Evolutionary conservation across 352 stramenopile genomes (phyloP).

Genomic region (Plasmopara muralis): DNA sequence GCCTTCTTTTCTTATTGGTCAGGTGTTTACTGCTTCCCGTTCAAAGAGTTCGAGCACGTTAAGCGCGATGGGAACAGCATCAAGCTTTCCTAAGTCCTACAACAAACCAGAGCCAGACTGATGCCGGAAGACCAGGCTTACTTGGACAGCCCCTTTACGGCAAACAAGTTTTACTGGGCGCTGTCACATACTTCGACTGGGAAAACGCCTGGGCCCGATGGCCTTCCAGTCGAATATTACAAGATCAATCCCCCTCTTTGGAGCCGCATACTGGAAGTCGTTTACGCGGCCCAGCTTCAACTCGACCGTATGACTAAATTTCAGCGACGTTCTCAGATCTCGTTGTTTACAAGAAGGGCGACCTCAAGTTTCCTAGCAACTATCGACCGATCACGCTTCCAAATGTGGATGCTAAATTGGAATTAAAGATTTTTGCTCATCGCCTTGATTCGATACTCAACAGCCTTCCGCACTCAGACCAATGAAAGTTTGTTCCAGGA

Average conservation of each 20-base stretch:
- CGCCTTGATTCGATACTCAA: not conserved
- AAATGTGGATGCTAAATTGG: not conserved
- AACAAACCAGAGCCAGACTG: not conserved
- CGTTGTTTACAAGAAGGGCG: not conserved
- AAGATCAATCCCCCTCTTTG: not conserved
- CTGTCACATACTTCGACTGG: not conserved
- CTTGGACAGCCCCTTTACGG: not conserved
- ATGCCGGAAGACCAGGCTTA: not conserved
- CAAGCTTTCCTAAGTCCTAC: not conserved
- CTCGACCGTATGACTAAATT: not conserved
- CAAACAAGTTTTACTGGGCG: not conserved
- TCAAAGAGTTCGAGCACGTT: not conserved
- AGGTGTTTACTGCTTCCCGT: not conserved
- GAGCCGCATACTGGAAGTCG: not conserved
- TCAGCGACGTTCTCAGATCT: not conserved
- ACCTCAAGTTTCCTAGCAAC: not conserved
- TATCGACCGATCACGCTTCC: not conserved
- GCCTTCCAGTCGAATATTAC: not conserved
- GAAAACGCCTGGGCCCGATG: not conserved
- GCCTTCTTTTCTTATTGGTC: not conserved
- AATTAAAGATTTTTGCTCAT: not conserved
- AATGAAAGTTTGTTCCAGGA: not conserved
- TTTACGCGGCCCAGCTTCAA: not conserved
- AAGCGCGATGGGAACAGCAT: not conserved
- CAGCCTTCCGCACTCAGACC: not conserved